Base-by-base conservation (phyloP, 192 early-diverging fungal genomes). In the Mortierella antarctica region DNA sequence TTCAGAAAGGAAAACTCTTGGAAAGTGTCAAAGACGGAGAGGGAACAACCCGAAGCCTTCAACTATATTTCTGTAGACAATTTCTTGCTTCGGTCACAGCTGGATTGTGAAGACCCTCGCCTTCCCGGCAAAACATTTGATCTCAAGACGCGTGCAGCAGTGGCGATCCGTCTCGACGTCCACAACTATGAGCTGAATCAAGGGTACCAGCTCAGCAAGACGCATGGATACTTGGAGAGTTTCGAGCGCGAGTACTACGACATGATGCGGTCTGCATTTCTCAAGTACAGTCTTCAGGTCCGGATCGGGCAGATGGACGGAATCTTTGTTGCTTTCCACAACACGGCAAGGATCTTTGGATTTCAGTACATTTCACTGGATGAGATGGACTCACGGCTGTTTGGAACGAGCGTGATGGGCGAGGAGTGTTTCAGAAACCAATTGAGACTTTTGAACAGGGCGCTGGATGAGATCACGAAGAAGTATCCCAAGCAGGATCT, bases 291-390 rank as follows among this genome's bases (percentile, higher is more conserved):
- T 82, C 92, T 97, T 57, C 97, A 98, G 84, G 94, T 89, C 4
- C 91, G 95, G 7, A 96, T 98, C 52, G 97, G 97, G 5, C 89
- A 92, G 65, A 98, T 98, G 97, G 96, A 97, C 73, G 97, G 97
- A 2, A 92, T 97, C 5, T 92, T 98, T 73, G 94, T 98, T 2
- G 88, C 91, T 4, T 97, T 95, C 74, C 97, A 98, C 83, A 98
- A 96, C 79, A 97, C 96, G 11, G 85, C 88, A 17, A 88, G 88
- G 61, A 89, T 97, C 49, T 97, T 98, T 89, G 97, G 97, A 18
- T 98, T 98, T 80, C 94, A 98, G 84, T 98, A 97, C 68, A 88
- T 98, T 11, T 84, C 91, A 6, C 73, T 94, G 40, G 88, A 90
- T 44, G 91, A 95, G 66, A 96, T 98, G 92, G 96, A 98, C 73